Base-by-base conservation (phyloP, 495 filamentous ascomycete genomes). In the Talaromyces nanjingensis region DNA sequence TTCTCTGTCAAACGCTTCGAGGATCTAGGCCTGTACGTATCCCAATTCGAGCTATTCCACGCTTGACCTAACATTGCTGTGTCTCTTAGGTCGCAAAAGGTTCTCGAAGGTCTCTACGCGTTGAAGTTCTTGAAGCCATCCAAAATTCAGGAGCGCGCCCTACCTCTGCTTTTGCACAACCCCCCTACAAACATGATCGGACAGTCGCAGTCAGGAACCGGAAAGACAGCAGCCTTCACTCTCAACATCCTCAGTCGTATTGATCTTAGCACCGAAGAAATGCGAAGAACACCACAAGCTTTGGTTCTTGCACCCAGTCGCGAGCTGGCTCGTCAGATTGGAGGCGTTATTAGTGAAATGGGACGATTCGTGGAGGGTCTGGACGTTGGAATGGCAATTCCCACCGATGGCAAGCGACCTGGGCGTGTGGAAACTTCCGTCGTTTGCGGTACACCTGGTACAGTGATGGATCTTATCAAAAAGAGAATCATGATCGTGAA, bases 141-240 rank as follows among this genome's bases (percentile, higher is more conserved):
- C 29, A 98, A 98, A 78, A 92, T 98, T 70, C 94, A 98, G 76
- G 94, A 96, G 74, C 87, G 86, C 61, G 93, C 93, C 2, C 81
- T 98, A 3, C 96, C 94, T 18, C 82, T 98, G 20, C 87, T 98
- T 63, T 82, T 98, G 65, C 70, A 77, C 65, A 83, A 96, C 68
- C 93, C 93, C 16, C 89, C 93, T 0, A 83, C 78, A 49, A 98
- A 98, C 74, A 87, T 98, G 81, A 93, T 99, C 65, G 94, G 92
- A 22, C 96, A 99, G 73, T 97, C 94, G 29, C 96, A 99, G 76
- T 98, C 96, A 4, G 96, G 96, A 65, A 99, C 96, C 14, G 96
- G 96, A 64, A 99, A 99, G 79, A 99, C 96, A 9, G 96, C 94
- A 33, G 96, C 96, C 33, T 99, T 98, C 74, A 87, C 92, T 25